phyloP scores from a whole-genome alignment of 371 early-diverging fungal genomes.

The Mortierella sp. region DNA sequence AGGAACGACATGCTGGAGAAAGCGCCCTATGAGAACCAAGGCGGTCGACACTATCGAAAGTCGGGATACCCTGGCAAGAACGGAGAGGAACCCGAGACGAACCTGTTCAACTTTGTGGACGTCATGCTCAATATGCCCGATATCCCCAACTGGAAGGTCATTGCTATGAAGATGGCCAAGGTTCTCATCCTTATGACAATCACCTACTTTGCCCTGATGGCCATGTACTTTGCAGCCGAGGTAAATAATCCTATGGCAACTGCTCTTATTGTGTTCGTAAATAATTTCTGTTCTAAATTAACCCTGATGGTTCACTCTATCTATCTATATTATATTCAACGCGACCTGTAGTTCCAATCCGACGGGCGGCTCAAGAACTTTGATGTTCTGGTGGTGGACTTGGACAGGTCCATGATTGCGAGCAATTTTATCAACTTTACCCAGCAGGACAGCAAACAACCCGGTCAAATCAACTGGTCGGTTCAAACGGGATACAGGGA shows the following conservation, averaged over 20 bases:
- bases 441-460: slow-evolving; percentile 10
- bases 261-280: neutral
- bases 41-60: slow-evolving; percentile 12
- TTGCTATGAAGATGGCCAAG: slow-evolving; percentile 23
- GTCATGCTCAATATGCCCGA: slow-evolving; percentile 39
- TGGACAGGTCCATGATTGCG: slow-evolving; percentile 51
- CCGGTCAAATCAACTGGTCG: slow-evolving; percentile 40
- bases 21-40: neutral
- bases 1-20: neutral
- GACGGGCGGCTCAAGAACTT: slow-evolving; percentile 25
- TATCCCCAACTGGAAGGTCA: slow-evolving; percentile 13
- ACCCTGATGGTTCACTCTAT: neutral
- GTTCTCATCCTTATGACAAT: slow-evolving; percentile 30
- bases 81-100: slow-evolving; percentile 51
- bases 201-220: slow-evolving; percentile 45
- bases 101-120: slow-evolving; percentile 43
- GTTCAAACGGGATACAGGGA: slow-evolving; percentile 30
- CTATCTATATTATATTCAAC: neutral
- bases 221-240: slow-evolving; percentile 48
- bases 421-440: slow-evolving; percentile 41
- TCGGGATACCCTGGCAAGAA: slow-evolving; percentile 38
- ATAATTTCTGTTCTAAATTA: neutral
- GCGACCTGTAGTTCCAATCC: slow-evolving; percentile 20
- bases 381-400: slow-evolving; percentile 42
- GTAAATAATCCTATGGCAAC: slow-evolving; percentile 14